Base-by-base conservation (phyloP, 2,329 filamentous ascomycete genomes). In the Aspergillus ochraceus region DNA sequence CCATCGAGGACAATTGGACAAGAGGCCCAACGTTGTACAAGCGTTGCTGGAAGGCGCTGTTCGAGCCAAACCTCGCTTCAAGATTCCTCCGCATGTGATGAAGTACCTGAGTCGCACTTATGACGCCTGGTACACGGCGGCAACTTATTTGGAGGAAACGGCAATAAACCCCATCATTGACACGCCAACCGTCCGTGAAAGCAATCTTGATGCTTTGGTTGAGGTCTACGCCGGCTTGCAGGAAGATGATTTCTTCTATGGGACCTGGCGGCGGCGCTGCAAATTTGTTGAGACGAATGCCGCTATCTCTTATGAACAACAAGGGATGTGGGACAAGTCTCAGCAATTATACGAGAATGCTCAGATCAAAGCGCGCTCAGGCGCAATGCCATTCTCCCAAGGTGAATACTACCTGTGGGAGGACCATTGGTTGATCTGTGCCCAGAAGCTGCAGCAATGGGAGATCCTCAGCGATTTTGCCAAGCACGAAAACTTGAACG, bases 391-490 rank as follows among this genome's bases (percentile, higher is more conserved):
- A 0, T 98, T 97, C 76, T 97, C 94, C 1, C 91, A 96, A 69
- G 92, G 89, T 32, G 95, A 99, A 76, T 99, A 99, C 77, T 97
- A 96, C 86, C 85, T 99, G 1, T 99, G 95, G 95, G 95, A 99
- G 77, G 95, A 99, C 72, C 96, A 99, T 69, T 99, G 95, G 95
- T 89, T 99, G 47, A 84, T 97, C 53, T 99, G 95, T 74, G 95
- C 94, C 0, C 92, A 98, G 78, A 99, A 99, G 78, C 83, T 99
- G 50, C 96, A 99, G 75, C 96, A 99, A 73, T 99, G 95, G 95
- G 95, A 99, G 69, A 94, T 99, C 58, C 78, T 99, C 36, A 92
- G 92, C 63, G 96, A 99, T 69, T 98, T 98, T 71, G 93, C 95
- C 4, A 99, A 99, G 77, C 95, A 99, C 70, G 96, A 99, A 74